Evolutionary conservation across 1,284 basidiomycete genomes (phyloP).

Genomic region (Moesziomyces globuligerus): DNA sequence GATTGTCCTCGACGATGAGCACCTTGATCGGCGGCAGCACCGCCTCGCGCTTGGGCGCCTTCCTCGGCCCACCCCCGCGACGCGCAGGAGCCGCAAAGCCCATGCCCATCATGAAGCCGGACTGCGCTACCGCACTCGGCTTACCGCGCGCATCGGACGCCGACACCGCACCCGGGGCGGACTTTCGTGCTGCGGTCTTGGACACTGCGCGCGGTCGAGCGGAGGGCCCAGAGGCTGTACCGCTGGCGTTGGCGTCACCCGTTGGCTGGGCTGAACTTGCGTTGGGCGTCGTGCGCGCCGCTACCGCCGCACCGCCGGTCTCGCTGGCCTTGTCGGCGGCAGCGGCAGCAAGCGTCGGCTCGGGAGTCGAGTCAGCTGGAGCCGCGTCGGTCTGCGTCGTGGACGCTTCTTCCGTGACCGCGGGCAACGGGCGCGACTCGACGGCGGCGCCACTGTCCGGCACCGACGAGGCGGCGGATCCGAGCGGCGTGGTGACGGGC

Average conservation of each 20-base stretch:
- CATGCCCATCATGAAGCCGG: constrained; percentile 64
- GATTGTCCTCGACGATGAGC: constrained; percentile 77
- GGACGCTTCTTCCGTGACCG: background rate
- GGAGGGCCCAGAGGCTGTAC: constrained; percentile 15
- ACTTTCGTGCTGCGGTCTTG: too few relatives aligned
- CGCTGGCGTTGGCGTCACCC: too few relatives aligned
- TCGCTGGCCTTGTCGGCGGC: too few relatives aligned
- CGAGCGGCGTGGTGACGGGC: constrained; percentile 51
- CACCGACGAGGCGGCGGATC: constrained; percentile 5
- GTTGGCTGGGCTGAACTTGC: too few relatives aligned
- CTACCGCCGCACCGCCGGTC: too few relatives aligned
- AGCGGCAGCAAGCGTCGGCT: background rate
- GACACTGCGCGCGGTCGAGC: constrained; percentile 12
- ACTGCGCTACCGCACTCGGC: constrained; percentile 61
- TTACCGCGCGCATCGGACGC: constrained; percentile 31
- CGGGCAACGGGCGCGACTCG: background rate
- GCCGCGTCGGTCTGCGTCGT: constrained; percentile 1
- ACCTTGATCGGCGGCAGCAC: constrained; percentile 66
- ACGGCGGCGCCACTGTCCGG: constrained; percentile 2
- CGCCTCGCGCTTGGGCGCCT: constrained; percentile 54
- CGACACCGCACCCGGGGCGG: constrained; percentile 19
- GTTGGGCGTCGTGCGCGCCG: too few relatives aligned
- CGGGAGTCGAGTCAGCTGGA: background rate
- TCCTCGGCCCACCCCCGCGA: constrained; percentile 47
- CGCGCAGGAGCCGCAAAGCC: constrained; percentile 51